phyloP scores from a whole-genome alignment of 108 stramenopile species.

The Parmales sp. region DNA sequence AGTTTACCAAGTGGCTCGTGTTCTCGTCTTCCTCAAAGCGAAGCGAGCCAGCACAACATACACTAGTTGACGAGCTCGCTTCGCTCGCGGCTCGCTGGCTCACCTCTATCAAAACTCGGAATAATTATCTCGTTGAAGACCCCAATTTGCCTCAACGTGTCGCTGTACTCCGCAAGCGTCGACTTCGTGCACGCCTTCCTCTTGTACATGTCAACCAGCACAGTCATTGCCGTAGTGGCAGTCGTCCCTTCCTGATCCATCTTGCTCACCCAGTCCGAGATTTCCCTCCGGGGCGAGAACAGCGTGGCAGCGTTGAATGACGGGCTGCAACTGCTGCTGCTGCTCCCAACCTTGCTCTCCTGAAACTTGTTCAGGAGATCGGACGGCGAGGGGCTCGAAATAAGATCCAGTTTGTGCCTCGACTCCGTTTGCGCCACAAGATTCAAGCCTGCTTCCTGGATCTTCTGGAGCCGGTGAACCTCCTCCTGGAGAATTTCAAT shows the following conservation, averaged over 20 bases:
- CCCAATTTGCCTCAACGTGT: background rate
- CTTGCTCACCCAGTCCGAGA: constrained; percentile 7
- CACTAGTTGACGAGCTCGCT: no score
- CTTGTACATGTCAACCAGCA: background rate
- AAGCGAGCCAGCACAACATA: no score
- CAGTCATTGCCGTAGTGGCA: background rate
- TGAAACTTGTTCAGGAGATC: background rate
- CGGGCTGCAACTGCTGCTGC: background rate
- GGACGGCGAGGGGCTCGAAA: background rate
- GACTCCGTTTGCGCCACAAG: background rate
- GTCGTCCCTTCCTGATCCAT: background rate
- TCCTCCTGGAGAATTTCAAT: background rate
- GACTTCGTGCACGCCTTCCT: background rate
- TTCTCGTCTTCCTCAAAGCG: no score
- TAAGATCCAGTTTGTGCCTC: background rate
- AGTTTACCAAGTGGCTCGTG: no score
- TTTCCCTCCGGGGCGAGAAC: constrained; percentile 1
- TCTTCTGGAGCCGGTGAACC: background rate
- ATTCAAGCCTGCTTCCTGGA: background rate
- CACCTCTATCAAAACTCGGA: no score
- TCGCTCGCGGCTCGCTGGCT: no score
- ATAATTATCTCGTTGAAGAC: background rate
- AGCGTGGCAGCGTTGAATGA: no score
- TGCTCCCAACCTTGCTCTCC: background rate
- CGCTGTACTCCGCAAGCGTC: background rate